Base-by-base conservation (phyloP, 2,329 filamentous ascomycete genomes). In the Stachybotrys chlorohalonatus region DNA sequence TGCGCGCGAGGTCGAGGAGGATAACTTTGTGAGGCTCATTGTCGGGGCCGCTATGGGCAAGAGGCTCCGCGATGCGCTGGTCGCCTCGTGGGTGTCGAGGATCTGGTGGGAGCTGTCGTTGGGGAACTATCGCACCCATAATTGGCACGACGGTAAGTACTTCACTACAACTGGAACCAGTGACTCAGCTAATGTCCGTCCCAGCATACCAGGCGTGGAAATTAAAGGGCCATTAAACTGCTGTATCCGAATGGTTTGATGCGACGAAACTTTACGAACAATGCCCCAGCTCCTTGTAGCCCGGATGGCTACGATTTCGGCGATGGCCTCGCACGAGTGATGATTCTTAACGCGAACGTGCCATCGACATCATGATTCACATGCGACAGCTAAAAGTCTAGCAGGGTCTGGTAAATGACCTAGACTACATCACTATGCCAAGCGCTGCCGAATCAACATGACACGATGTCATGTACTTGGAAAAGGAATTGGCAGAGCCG, bases 21-120 rank as follows among this genome's bases (percentile, higher is more conserved):
- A 64, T 46, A 60, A 59, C 17, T 58, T 62, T 16, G 61, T 65
- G 59, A 66, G 65, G 15, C 54, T 72, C 39, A 62, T 68, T 7
- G 58, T 73, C 11, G 64, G 63, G 5, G 64, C 63, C 11, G 63
- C 67, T 58, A 64, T 71, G 64, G 58, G 57, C 16, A 53, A 53
- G 6, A 58, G 58, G 8, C 52, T 58, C 55, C 60, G 69, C 5
- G 70, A 73, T 52, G 69, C 66, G 5, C 63, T 73, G 17, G 68
- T 68, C 8, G 60, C 64, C 5, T 66, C 68, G 8, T 72, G 70
- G 70, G 62, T 71, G 52, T 49, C 69, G 51, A 63, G 68, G 51
- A 53, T 69, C 30, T 73, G 70, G 70, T 63, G 63, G 51, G 63
- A 66, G n/a, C 45, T 67, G 36, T 62, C 67, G 4, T 60, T 58